Percentiles rank a stretch among this genome's conserved stretches.
Evolutionary conservation across 2,329 filamentous ascomycete species (phyloP).

Genomic region (Didymella keratinophila): DNA sequence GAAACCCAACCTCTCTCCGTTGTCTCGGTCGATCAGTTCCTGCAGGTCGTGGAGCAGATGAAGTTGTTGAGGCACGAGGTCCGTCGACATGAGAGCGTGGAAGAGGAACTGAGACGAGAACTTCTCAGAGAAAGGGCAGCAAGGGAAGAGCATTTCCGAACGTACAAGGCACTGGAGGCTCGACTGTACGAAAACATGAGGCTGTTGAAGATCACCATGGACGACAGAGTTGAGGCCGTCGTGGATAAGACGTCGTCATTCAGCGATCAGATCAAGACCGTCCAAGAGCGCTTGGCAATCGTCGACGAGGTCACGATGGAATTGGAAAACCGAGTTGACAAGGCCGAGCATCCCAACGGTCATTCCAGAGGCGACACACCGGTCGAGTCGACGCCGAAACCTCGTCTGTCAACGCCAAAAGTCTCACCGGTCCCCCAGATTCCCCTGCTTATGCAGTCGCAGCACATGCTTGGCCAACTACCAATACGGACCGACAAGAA

Average conservation of each 20-base stretch:
- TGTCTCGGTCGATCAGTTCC: conserved; percentile 49
- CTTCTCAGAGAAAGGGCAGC: conserved; percentile 46
- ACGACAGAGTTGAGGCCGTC: conserved; percentile 52
- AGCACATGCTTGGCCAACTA: conserved; percentile 42
- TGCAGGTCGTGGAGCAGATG: conserved; percentile 48
- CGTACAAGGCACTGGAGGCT: conserved; percentile 45
- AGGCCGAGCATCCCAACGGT: conserved; percentile 39
- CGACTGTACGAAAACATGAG: conserved; percentile 52
- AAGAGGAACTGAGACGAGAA: conserved; percentile 50
- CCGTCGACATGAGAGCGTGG: conserved; percentile 43
- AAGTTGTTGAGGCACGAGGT: conserved; percentile 46
- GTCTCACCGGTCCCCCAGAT: conserved; percentile 40
- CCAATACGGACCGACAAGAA: conserved; percentile 51
- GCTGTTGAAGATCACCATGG: conserved; percentile 49
- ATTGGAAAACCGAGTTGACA: conserved; percentile 49
- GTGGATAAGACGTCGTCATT: conserved; percentile 51
- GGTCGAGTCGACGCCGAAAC: conserved; percentile 39
- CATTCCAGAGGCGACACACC: conserved; percentile 43
- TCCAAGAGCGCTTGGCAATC: conserved; percentile 48
- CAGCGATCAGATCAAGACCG: conserved; percentile 47
- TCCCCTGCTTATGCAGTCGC: conserved; percentile 40
- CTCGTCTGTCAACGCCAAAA: conserved; percentile 31
- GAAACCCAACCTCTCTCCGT: conserved; percentile 46
- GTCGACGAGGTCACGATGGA: conserved; percentile 54
- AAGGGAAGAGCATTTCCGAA: conserved; percentile 45